Evolutionary conservation across 2,329 filamentous ascomycete species (phyloP), one percentile per base, ranked within the genome.

Genomic region (Elsinoe perseae): DNA sequence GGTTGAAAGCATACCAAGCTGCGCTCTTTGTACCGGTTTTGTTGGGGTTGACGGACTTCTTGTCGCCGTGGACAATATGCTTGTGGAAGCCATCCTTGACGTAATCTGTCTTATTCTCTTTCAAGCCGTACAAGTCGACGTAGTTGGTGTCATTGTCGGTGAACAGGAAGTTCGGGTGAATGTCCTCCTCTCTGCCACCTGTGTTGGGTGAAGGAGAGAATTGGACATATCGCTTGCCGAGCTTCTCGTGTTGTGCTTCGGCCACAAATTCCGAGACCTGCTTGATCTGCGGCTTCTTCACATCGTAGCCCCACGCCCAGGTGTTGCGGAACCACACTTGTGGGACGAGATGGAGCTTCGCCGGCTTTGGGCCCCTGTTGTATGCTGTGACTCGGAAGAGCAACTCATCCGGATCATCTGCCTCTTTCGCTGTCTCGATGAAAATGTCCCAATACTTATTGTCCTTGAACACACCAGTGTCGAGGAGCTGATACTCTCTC

Each of bases 321-420:
- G 91, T 96, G 70, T 97, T 97, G 61, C 92, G 84, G 76, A 96
- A 97, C 89, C 91, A 96, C 54, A 95, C 83, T 59, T 97, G 93
- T 7, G 92, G 92, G 42, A 96, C 77, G 65, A 97, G 95, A 71
- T 97, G 93, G 56, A 97, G 76, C 20, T 90, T 91, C 12, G 93
- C 92, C 12, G 89, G 83, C 54, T 96, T 89, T 5, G 89, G 87
- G 14, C 93, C 92, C 64, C 93, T 83, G 69, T 97, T 97, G 86
- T 93, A 97, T 43, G 91, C 92, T 9, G 92, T 96, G 43, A 97
- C 86, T 65, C 93, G 88, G 75, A 96, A 97, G 27, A 95, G 77
- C 10, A 97, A 77, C 73, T 96, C 89, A 25, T 97, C 91, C 20
- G 89, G 85, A 64, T 96, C 87, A 60, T 95, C 84, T n/a, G 81